Evolutionary conservation across 345 rosid species (phyloP).

Genomic region (Hypericum perforatum): DNA sequence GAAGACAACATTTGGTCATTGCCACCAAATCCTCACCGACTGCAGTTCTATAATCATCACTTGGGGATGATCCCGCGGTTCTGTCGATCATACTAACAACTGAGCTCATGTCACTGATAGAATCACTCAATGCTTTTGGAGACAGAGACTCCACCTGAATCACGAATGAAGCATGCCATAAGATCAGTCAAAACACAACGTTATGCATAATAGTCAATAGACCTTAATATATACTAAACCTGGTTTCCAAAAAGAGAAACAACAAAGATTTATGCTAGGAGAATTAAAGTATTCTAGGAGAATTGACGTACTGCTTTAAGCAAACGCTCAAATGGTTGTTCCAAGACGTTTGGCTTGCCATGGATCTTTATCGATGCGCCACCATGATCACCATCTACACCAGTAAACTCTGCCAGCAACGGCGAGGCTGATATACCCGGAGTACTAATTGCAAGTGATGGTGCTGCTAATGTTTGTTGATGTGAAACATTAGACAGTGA

Average conservation of each 20-base stretch:
- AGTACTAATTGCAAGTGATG: slow-evolving; percentile 88
- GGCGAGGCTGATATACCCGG: slow-evolving; percentile 97
- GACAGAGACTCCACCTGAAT: slow-evolving; percentile 73
- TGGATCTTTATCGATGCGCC: slow-evolving; percentile 39
- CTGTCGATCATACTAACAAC: slow-evolving; percentile 90
- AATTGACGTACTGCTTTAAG: slow-evolving; percentile 58
- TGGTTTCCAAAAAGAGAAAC: slow-evolving; percentile 3
- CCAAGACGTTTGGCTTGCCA: slow-evolving; percentile 48
- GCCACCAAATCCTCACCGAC: slow-evolving; percentile 98
- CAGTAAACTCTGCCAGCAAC: slow-evolving; percentile 70
- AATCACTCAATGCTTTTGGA: slow-evolving; percentile 51
- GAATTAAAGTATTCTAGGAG: neutral
- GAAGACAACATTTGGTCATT: slow-evolving; percentile 79
- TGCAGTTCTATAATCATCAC: slow-evolving; percentile 91
- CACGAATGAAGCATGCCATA: neutral
- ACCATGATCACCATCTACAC: slow-evolving; percentile 54
- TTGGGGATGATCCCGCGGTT: slow-evolving; percentile 89
- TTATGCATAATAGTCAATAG: too few species aligned
- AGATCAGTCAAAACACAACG: neutral
- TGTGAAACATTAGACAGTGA: slow-evolving; percentile 47
- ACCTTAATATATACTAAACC: neutral
- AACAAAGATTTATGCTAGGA: neutral
- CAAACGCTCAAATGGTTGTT: slow-evolving; percentile 82
- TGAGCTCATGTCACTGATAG: slow-evolving; percentile 80
- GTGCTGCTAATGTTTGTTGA: slow-evolving; percentile 45